Conservation (phyloP, 1,139 yeast genomes). For the Debaryomycetaceae sp. region DNA sequence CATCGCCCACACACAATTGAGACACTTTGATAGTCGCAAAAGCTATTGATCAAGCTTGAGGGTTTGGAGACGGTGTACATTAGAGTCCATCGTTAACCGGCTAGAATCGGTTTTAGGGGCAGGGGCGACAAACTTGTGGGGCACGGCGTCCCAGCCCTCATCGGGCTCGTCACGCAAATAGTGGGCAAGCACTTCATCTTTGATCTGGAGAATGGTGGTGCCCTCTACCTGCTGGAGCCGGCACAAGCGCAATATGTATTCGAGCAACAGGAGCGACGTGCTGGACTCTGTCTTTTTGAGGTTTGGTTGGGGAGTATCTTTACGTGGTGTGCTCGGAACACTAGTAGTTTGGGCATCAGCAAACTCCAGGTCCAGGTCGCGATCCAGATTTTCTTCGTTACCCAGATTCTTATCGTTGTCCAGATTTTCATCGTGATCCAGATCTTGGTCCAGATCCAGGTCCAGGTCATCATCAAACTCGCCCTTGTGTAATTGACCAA, state of each 20-base stretch:
- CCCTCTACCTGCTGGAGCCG: conserved; percentile 58
- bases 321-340: too few relatives aligned
- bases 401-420: conserved; percentile 9
- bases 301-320: too few relatives aligned
- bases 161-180: conserved; percentile 46
- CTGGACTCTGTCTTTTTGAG: conserved; percentile 6
- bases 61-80: conserved; percentile 22
- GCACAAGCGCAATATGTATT: conserved; percentile 51
- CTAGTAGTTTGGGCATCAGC: too few relatives aligned
- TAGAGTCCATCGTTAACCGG: conserved; percentile 20
- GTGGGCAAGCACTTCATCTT: conserved; percentile 57
- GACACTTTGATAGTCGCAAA: too few relatives aligned
- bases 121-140: background rate
- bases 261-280: conserved; percentile 46
- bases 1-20: too few relatives aligned
- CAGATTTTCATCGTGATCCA: conserved; percentile 16
- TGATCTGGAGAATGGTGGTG: conserved; percentile 39
- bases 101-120: conserved; percentile 7
- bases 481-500: conserved; percentile 33
- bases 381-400: background rate
- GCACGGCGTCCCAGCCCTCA: conserved; percentile 2
- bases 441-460: conserved; percentile 18
- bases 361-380: too few relatives aligned
- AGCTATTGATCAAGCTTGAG: conserved; percentile 13
- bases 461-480: conserved; percentile 16